Conservation (phyloP, 106 monocot genomes). For the Allium cepa region DNA sequence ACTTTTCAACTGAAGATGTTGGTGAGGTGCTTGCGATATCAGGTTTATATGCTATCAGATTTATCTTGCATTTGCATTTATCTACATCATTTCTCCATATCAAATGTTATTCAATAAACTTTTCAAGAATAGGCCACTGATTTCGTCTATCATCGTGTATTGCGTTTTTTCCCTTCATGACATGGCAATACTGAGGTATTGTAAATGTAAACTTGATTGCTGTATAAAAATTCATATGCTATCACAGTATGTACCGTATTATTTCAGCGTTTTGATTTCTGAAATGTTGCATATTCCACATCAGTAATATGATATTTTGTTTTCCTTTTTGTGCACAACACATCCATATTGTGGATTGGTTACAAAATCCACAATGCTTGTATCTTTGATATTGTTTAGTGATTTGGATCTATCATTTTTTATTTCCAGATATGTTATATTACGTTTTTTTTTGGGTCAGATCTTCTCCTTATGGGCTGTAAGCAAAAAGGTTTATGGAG, state of each 20-base stretch:
- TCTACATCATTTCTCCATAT: too few relatives aligned
- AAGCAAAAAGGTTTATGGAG: conserved; percentile 44
- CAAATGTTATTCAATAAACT: too few relatives aligned
- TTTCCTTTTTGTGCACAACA: not conserved
- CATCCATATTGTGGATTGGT: not conserved
- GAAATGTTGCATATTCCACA: not conserved
- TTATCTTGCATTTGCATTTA: too few relatives aligned
- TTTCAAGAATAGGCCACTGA: conserved; percentile 61
- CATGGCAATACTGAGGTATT: conserved; percentile 66
- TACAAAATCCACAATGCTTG: not conserved
- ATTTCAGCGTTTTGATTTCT: not conserved
- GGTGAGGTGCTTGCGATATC: too few relatives aligned
- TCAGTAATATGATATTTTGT: not conserved
- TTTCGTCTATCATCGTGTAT: conserved; percentile 57
- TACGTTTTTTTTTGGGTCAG: conserved; percentile 9
- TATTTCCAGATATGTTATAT: not conserved
- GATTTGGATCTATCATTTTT: not conserved
- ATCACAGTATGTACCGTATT: not conserved
- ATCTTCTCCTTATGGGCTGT: conserved; percentile 68
- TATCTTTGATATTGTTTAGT: not conserved
- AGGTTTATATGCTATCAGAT: too few relatives aligned
- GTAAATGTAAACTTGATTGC: not conserved
- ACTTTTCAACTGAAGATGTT: too few relatives aligned
- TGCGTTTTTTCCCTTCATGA: conserved; percentile 77
- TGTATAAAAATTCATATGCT: not conserved